phyloP scores from a whole-genome alignment of 441 rosid species.

The Bruguiera hainesii region DNA sequence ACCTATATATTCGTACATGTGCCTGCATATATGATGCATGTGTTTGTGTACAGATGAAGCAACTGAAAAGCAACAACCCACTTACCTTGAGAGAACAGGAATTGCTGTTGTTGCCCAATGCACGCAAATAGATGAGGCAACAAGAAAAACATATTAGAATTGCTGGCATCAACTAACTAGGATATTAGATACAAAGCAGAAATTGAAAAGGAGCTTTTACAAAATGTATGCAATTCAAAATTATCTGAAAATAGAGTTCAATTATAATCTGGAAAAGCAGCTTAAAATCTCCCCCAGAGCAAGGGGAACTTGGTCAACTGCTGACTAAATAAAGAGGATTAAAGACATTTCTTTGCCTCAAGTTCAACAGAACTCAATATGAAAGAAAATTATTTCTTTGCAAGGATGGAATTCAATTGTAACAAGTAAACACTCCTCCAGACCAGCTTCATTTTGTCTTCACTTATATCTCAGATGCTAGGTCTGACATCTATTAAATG shows the following conservation, averaged over 20 bases:
- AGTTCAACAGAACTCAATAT: background rate
- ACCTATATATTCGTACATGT: too few relatives aligned
- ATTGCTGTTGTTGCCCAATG: constrained; percentile 64
- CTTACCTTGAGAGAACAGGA: constrained; percentile 97
- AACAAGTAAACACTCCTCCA: too few relatives aligned
- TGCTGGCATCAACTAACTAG: constrained; percentile 3
- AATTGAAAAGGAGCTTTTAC: background rate
- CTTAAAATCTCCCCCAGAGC: constrained; percentile 10
- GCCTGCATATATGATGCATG: too few relatives aligned
- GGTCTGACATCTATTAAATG: too few relatives aligned
- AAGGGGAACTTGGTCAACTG: background rate
- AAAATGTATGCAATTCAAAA: background rate
- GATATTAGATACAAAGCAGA: background rate
- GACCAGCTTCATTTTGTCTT: too few relatives aligned
- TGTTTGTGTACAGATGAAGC: background rate
- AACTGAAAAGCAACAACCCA: constrained; percentile 22
- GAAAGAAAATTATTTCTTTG: background rate
- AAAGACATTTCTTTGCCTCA: too few relatives aligned
- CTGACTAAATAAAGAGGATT: background rate
- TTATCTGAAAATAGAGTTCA: background rate
- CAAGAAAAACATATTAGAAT: constrained; percentile 36
- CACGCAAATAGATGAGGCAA: constrained; percentile 34
- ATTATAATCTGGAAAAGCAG: constrained; percentile 2
- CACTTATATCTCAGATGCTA: too few relatives aligned
- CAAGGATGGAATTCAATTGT: background rate